phyloP scores from a whole-genome alignment of 164 flowering plant species.

The Tetracentron sinense region DNA sequence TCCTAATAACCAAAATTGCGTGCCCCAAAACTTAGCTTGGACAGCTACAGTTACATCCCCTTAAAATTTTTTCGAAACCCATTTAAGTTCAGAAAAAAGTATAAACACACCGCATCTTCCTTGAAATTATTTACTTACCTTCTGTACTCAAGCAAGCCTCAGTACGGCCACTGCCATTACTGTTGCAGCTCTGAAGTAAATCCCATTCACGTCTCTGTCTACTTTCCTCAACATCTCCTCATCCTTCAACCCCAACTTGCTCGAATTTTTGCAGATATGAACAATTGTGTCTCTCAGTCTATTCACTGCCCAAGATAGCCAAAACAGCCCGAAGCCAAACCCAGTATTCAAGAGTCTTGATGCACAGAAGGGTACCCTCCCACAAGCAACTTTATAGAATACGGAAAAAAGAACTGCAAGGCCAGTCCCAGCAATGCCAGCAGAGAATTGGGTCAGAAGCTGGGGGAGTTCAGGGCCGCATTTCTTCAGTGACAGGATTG shows the following conservation, averaged over 20 bases:
- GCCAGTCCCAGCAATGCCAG: constrained; percentile 86
- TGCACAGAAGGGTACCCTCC: constrained; percentile 53
- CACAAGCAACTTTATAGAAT: constrained; percentile 40
- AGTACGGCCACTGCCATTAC: constrained; percentile 51
- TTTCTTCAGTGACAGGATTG: constrained; percentile 51
- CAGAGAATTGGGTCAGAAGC: constrained; percentile 65
- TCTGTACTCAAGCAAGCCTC: constrained; percentile 47
- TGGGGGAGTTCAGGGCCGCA: constrained; percentile 66
- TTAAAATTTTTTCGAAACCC: neutral
- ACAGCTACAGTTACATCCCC: neutral
- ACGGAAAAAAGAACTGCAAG: constrained; percentile 69
- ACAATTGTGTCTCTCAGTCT: constrained; percentile 50
- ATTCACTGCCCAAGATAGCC: constrained; percentile 84
- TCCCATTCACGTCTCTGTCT: constrained; percentile 49
- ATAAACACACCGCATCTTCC: neutral
- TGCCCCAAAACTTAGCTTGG: neutral
- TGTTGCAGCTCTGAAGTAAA: constrained; percentile 65
- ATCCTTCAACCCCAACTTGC: constrained; percentile 41
- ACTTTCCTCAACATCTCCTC: constrained; percentile 51
- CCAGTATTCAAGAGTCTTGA: constrained; percentile 58
- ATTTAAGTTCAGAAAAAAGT: neutral
- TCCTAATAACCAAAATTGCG: too few relatives aligned
- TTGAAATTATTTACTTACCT: neutral
- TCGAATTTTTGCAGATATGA: constrained; percentile 37
- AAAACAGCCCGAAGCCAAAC: constrained; percentile 66